phyloP scores from a whole-genome alignment of 2,329 filamentous ascomycete genomes.

The Penicillium sp. region DNA sequence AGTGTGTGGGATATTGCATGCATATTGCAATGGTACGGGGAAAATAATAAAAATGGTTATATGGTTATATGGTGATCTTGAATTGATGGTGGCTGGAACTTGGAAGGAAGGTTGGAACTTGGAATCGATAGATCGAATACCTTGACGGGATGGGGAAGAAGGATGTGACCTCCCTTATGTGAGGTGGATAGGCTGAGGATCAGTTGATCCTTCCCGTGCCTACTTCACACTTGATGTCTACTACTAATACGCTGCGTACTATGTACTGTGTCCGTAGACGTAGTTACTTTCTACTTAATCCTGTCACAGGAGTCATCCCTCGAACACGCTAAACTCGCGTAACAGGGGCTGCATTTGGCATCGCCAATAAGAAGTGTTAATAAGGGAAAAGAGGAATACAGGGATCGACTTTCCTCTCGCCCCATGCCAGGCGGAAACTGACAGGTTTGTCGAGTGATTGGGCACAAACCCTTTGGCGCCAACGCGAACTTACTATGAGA shows the following conservation, averaged over 20 bases:
- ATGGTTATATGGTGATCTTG: too few relatives aligned
- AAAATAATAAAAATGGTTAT: too few relatives aligned
- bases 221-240: too few relatives aligned
- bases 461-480: slow-evolving; percentile 15
- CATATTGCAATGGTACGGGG: too few relatives aligned
- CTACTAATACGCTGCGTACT: too few relatives aligned
- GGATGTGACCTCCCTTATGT: slow-evolving; percentile 20
- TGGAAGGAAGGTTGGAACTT: too few relatives aligned
- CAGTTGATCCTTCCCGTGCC: too few relatives aligned
- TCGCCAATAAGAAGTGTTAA: not conserved
- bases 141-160: not conserved
- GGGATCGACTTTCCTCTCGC: not conserved
- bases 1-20: slow-evolving; percentile 17
- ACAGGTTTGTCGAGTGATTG: slow-evolving; percentile 12
- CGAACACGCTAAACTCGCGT: slow-evolving; percentile 15
- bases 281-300: too few relatives aligned
- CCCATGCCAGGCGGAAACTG: slow-evolving; percentile 13
- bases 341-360: slow-evolving; percentile 21
- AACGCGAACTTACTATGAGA: slow-evolving; percentile 11
- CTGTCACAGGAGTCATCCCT: too few relatives aligned
- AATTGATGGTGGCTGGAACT: too few relatives aligned
- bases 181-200: slow-evolving; percentile 13
- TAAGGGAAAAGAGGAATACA: slow-evolving; percentile 1
- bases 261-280: too few relatives aligned
- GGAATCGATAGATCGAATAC: slow-evolving; percentile 13